Conservation (phyloP, 805 yeast genomes). For the Komagataella kurtzmanii region DNA sequence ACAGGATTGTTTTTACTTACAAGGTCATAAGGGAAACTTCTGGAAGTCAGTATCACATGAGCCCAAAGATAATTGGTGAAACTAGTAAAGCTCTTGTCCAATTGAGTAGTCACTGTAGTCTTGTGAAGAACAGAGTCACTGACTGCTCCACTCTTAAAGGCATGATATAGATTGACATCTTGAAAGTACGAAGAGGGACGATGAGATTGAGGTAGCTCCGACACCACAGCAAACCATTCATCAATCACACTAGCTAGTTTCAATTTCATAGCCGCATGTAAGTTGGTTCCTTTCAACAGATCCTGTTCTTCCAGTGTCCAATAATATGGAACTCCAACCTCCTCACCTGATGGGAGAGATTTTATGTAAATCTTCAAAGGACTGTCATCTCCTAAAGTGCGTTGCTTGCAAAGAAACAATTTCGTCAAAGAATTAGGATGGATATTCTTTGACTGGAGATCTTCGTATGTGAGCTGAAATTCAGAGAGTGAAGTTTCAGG, state of each 20-base stretch:
- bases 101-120: slow-evolving; percentile 12
- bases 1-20: slow-evolving; percentile 23
- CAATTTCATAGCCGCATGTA: slow-evolving; percentile 39
- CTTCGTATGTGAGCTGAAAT: neutral
- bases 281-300: slow-evolving; percentile 54
- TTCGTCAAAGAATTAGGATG: neutral
- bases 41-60: slow-evolving; percentile 48
- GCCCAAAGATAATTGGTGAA: slow-evolving; percentile 72
- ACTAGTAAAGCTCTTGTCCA: slow-evolving; percentile 34
- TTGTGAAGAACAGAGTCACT: neutral
- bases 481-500: neutral
- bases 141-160: slow-evolving; percentile 2
- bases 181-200: slow-evolving; percentile 9
- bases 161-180: slow-evolving; percentile 15
- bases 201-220: slow-evolving; percentile 7
- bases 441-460: neutral
- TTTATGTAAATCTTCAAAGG: neutral
- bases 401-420: neutral
- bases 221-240: slow-evolving; percentile 38
- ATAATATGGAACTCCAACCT: slow-evolving; percentile 48
- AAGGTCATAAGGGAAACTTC: slow-evolving; percentile 73
- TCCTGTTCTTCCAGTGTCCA: slow-evolving; percentile 44
- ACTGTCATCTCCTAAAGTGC: neutral
- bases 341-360: slow-evolving; percentile 12
- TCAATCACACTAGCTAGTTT: slow-evolving; percentile 30